Evolutionary conservation across 345 rosid species (phyloP).

Genomic region (Dipteronia sinensis): DNA sequence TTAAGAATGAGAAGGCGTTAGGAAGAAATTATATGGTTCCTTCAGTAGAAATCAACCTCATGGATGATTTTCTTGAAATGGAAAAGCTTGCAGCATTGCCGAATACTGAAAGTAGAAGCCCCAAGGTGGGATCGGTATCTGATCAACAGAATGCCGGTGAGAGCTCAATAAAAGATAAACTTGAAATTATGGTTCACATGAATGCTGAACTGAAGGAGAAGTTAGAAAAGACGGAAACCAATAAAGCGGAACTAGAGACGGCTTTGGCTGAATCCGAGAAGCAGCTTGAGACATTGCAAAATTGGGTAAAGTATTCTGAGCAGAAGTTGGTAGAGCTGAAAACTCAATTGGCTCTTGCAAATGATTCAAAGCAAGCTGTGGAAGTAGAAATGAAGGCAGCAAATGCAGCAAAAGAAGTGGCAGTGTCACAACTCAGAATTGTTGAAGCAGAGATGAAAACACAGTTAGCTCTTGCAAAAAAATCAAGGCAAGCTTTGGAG

Average conservation of each 20-base stretch:
- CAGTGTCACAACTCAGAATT: slow-evolving; percentile 56
- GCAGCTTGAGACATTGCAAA: slow-evolving; percentile 46
- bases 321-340: slow-evolving; percentile 43
- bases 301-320: slow-evolving; percentile 49
- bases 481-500: slow-evolving; percentile 50
- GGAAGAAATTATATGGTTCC: slow-evolving; percentile 44
- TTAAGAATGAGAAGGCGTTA: slow-evolving; percentile 38
- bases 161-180: slow-evolving; percentile 45
- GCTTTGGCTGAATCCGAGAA: slow-evolving; percentile 50
- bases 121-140: slow-evolving; percentile 31
- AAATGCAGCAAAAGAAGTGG: slow-evolving; percentile 40
- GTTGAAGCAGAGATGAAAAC: slow-evolving; percentile 50
- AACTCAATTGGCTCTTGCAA: slow-evolving; percentile 41
- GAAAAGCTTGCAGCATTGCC: slow-evolving; percentile 73
- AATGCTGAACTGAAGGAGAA: slow-evolving; percentile 65
- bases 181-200: slow-evolving; percentile 45
- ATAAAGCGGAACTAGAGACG: slow-evolving; percentile 51
- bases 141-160: slow-evolving; percentile 37
- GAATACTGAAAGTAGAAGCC: slow-evolving; percentile 39
- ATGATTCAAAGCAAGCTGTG: slow-evolving; percentile 48
- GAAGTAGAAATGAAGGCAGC: slow-evolving; percentile 50
- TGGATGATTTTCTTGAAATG: slow-evolving; percentile 99
- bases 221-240: slow-evolving; percentile 54
- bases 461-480: slow-evolving; percentile 41
- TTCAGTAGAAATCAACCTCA: slow-evolving; percentile 58